Evolutionary conservation across 2,329 filamentous ascomycete genomes (phyloP).

Genomic region (Fusarium veterinarium): DNA sequence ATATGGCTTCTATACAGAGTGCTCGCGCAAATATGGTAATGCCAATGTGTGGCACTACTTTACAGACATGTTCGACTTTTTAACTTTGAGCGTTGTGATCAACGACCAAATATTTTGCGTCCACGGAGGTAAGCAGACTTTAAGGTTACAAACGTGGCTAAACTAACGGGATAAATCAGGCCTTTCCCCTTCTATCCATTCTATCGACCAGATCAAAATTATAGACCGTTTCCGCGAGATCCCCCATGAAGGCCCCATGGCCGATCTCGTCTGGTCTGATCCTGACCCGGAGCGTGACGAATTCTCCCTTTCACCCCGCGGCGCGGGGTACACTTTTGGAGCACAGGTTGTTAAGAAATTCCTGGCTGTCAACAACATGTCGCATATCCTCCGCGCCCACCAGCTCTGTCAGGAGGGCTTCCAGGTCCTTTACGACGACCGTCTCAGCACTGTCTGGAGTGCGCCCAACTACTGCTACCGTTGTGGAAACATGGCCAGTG

Average conservation of each 20-base stretch:
- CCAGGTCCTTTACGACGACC: slow-evolving; percentile 95
- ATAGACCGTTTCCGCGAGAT: slow-evolving; percentile 99
- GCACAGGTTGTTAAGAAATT: slow-evolving; percentile 99
- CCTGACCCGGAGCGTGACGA: slow-evolving; percentile 97
- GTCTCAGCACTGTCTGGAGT: slow-evolving; percentile 96
- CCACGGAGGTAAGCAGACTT: slow-evolving; percentile 75
- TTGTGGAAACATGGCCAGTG: slow-evolving; percentile 97
- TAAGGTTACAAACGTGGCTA: neutral
- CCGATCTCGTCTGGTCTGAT: slow-evolving; percentile 98
- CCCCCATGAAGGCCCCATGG: slow-evolving; percentile 98
- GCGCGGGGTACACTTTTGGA: slow-evolving; percentile 96
- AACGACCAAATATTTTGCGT: slow-evolving; percentile 99
- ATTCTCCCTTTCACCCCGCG: slow-evolving; percentile 92
- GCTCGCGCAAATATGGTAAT: slow-evolving; percentile 97
- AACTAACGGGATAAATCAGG: slow-evolving; percentile 57
- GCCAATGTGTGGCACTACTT: slow-evolving; percentile 99
- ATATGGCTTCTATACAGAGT: slow-evolving; percentile 99
- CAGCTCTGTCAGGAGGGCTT: slow-evolving; percentile 98
- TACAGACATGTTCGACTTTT: slow-evolving; percentile 99
- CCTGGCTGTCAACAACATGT: slow-evolving; percentile 96
- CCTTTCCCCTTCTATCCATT: slow-evolving; percentile 90
- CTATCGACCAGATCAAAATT: slow-evolving; percentile 99
- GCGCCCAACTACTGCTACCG: slow-evolving; percentile 96
- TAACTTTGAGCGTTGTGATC: slow-evolving; percentile 96
- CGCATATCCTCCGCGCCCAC: slow-evolving; percentile 96